Evolutionary conservation across 1,284 basidiomycete genomes (phyloP), one percentile per base, ranked within the genome.

Genomic region (Cryptococcus sp.): DNA sequence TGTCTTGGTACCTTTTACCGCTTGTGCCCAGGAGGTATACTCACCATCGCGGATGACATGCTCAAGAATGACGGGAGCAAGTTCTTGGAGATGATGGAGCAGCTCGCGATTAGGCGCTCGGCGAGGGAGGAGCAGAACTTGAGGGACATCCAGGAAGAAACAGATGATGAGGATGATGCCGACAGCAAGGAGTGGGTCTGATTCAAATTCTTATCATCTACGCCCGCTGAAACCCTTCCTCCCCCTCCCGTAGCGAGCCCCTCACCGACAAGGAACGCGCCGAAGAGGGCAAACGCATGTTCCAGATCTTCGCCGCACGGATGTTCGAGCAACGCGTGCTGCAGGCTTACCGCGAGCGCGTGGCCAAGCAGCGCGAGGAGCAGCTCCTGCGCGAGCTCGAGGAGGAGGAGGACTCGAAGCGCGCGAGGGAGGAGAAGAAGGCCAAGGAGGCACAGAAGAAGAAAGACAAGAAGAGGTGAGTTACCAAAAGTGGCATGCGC

Each of bases 1-100:
- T 53, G 52, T 48, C 58, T 56, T 58, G 56, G 40, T 60, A 57
- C 42, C 46, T 55, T 46, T 63, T 59, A 63, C 65, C 51, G 59
- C 55, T 67, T 69, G 60, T 83, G 82, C 82, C 57, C 85, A 73
- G 91, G 90, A 75, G 81, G 94, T 72, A 97, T 98, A 71, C 82
- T 98, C 56, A 98, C 96, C n/a, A 95, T 98, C 50, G 95, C 95
- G 50, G 95, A 98, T 72, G 95, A 98, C 80, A 84, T 98, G 51
- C 82, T 98, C 67, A 96, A 96, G 82, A 98, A 98, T 71, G 94
- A 98, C 71, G 95, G 93, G 3, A 91, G 93, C 70, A 98, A 97
- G 80, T 98, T 98, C 81, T 80, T 98, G 69, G 94, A 98, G 80
- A 98, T 98, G 95, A 98, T 98, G 95, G 95, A 98, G 78, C 92